Evolutionary conservation across 2,329 filamentous ascomycete genomes (phyloP).

Genomic region (Hypoxylon sp.): DNA sequence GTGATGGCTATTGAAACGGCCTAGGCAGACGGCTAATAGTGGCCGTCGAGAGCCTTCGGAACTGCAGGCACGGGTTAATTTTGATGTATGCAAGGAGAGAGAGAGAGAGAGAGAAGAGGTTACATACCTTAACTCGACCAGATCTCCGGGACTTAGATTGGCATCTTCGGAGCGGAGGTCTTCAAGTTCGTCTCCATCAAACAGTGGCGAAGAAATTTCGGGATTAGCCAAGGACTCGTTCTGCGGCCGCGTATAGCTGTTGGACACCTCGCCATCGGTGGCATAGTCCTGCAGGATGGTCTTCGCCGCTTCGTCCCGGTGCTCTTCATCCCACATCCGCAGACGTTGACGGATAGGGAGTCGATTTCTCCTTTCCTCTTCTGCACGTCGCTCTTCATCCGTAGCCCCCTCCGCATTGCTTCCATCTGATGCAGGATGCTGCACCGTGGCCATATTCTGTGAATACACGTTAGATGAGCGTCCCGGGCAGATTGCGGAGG

Average conservation of each 20-base stretch:
- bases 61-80: slow-evolving; percentile 36
- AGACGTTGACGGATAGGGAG: slow-evolving; percentile 52
- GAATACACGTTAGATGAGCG: slow-evolving; percentile 18
- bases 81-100: too few relatives aligned
- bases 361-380: background rate
- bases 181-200: slow-evolving; percentile 49
- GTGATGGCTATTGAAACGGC: slow-evolving; percentile 57
- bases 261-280: slow-evolving; percentile 42
- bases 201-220: slow-evolving; percentile 44
- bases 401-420: slow-evolving; percentile 5
- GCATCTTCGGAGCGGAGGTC: slow-evolving; percentile 47
- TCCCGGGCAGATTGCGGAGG: background rate
- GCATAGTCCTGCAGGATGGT: slow-evolving; percentile 44
- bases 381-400: background rate
- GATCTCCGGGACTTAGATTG: slow-evolving; percentile 54
- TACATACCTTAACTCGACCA: slow-evolving; percentile 58
- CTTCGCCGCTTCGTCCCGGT: slow-evolving; percentile 40
- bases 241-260: slow-evolving; percentile 49
- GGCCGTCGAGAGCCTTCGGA: slow-evolving; percentile 53
- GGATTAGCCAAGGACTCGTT: slow-evolving; percentile 43
- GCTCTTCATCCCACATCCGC: slow-evolving; percentile 51
- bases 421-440: slow-evolving; percentile 20
- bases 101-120: background rate
- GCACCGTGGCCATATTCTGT: slow-evolving; percentile 42
- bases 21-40: slow-evolving; percentile 61